These are phyloP conservation scores for Citrus reticulata DNA, from an alignment of 345 rosid species.

Conservation along the genomic window DNA sequence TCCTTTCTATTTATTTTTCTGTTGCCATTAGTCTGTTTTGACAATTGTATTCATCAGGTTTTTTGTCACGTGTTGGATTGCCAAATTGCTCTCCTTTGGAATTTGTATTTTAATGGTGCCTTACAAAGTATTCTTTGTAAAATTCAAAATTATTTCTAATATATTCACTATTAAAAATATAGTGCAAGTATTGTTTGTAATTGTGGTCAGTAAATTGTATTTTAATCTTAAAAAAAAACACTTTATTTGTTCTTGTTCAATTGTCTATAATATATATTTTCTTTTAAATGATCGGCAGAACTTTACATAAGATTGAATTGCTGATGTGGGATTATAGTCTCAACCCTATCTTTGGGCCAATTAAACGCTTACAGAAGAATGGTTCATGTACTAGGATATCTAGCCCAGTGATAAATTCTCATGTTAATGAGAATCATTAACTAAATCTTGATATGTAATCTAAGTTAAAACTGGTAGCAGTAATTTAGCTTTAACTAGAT, in stretches of 20 bases:
- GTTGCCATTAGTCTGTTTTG: background rate
- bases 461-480: background rate
- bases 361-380: no score
- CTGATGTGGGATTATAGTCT: background rate
- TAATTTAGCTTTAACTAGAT: background rate
- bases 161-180: no score
- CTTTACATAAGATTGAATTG: background rate
- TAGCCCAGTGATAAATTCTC: background rate
- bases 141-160: no score
- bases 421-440: background rate
- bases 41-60: background rate
- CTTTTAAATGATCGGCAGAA: no score
- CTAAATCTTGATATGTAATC: background rate
- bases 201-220: background rate
- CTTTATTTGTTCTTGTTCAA: background rate
- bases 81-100: background rate
- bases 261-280: no score
- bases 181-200: no score
- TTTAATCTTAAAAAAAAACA: no score
- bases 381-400: background rate
- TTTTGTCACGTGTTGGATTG: background rate
- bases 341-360: background rate
- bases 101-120: background rate
- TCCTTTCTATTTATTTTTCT: background rate
- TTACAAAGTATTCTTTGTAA: background rate